Evolutionary conservation across 1,284 basidiomycete genomes (phyloP), one percentile per base, ranked within the genome.

Genomic region (Microstroma glucosiphilum): DNA sequence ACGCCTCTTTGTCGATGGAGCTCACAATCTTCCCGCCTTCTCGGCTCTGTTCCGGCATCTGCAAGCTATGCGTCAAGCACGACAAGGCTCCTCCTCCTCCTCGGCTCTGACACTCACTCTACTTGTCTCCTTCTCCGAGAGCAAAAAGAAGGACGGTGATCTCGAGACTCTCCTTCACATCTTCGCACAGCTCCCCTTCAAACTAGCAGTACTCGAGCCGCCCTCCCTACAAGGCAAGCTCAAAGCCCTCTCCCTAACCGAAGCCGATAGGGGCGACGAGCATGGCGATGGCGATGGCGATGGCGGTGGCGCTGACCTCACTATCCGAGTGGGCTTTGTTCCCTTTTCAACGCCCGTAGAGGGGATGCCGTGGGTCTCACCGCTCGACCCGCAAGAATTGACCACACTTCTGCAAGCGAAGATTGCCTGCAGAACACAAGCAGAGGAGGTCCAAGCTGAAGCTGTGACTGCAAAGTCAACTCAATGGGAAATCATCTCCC

Each of bases 21-120:
- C 96, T 0, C 96, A 99, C 79, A 99, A 99, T 75, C 82, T 86
- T n/a, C 87, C 89, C 6, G 92, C 92, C 0, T 85, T 91, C 0
- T 68, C 78, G 19, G 86, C 86, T 0, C 84, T 99, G 8, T 83
- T 86, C 0, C 76, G 82, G 6, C 97, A 92, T 78, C 81, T 97
- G 61, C 82, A 85, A 21, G 21, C 30, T 13, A 76, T 69, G 58
- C 40, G 76, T 1, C 42, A 56, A 1, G 46, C 66, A 4, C 49
- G 58, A 11, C 43, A 12, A 48, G 17, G 43, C 43, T n/a, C 17
- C 43, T n/a, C 17, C 43, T n/a, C 17, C 3, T n/a, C 43, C 15
- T 21, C 17, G 17, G 6, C 43, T 17, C 43, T 48, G 17, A 48
- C 43, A 3, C 3, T 48, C 43, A 17, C 17, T 12, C 15, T 48